Conservation (phyloP, 2,329 filamentous ascomycete species). For the Pseudogymnoascus sp. region DNA sequence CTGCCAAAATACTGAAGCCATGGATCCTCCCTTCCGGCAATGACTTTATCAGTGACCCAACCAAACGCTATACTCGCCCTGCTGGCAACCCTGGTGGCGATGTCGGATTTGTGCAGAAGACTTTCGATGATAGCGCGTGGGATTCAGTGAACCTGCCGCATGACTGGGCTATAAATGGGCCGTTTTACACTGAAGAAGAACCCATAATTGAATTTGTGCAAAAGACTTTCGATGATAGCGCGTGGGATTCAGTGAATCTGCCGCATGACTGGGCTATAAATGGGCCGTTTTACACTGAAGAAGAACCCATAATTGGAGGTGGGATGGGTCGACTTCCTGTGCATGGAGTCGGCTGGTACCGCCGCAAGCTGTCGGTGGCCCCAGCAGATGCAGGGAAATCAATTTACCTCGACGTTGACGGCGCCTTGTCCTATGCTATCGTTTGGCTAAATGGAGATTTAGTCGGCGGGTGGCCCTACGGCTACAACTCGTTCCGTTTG, state of each 20-base stretch:
- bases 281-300: conserved; percentile 35
- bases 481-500: conserved; percentile 36
- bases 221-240: conserved; percentile 33
- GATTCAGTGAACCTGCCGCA: conserved; percentile 37
- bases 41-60: conserved; percentile 31
- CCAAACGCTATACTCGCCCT: conserved; percentile 25
- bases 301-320: conserved; percentile 24
- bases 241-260: conserved; percentile 35
- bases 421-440: conserved; percentile 15
- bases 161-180: conserved; percentile 42
- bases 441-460: conserved; percentile 16
- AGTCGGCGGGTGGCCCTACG: conserved; percentile 16
- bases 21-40: conserved; percentile 37
- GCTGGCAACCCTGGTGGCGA: conserved; percentile 22
- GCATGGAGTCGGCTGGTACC: conserved; percentile 48
- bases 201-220: conserved; percentile 14
- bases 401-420: conserved; percentile 34
- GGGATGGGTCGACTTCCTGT: conserved; percentile 38
- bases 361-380: conserved; percentile 30
- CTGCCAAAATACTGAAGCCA: conserved; percentile 26
- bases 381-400: conserved; percentile 29
- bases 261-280: conserved; percentile 44
- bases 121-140: conserved; percentile 36
- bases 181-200: conserved; percentile 33
- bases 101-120: conserved; percentile 26